Evolutionary conservation across 2,329 filamentous ascomycete genomes (phyloP).

Genomic region (Chrysosporium queenslandicum): DNA sequence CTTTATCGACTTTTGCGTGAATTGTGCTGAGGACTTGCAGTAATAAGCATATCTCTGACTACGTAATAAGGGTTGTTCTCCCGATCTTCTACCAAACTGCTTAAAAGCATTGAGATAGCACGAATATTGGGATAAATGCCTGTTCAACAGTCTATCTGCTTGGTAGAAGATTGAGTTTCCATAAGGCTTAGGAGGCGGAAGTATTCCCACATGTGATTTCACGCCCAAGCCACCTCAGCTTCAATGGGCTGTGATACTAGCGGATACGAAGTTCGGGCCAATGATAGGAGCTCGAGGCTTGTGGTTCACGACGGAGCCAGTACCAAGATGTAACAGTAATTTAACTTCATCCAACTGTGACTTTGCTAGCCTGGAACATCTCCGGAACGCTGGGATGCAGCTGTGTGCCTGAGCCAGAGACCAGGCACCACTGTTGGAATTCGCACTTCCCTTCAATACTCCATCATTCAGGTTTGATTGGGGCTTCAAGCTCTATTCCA

Average conservation of each 20-base stretch:
- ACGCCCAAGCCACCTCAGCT: neutral
- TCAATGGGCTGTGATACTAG: neutral
- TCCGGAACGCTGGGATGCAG: neutral
- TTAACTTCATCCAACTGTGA: neutral
- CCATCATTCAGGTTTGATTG: neutral
- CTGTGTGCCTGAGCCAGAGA: neutral
- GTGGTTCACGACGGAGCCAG: neutral
- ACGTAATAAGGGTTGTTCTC: too few relatives aligned
- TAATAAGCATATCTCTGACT: too few relatives aligned
- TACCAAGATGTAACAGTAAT: neutral
- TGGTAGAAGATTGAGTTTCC: neutral
- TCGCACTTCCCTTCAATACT: neutral
- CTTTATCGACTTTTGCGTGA: too few relatives aligned
- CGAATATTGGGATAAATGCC: neutral
- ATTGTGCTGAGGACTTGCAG: too few relatives aligned
- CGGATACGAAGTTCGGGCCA: neutral
- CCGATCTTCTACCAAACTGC: too few relatives aligned
- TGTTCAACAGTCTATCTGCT: neutral
- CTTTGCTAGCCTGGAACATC: conserved; percentile 5
- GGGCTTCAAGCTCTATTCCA: neutral
- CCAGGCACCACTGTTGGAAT: neutral
- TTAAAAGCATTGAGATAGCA: too few relatives aligned
- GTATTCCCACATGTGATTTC: neutral
- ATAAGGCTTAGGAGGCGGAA: neutral
- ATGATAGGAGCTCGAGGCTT: neutral